These are phyloP conservation scores for Paspalum vaginatum DNA, from an alignment of 176 grass and related monocot genomes.

Conservation along the genomic window DNA sequence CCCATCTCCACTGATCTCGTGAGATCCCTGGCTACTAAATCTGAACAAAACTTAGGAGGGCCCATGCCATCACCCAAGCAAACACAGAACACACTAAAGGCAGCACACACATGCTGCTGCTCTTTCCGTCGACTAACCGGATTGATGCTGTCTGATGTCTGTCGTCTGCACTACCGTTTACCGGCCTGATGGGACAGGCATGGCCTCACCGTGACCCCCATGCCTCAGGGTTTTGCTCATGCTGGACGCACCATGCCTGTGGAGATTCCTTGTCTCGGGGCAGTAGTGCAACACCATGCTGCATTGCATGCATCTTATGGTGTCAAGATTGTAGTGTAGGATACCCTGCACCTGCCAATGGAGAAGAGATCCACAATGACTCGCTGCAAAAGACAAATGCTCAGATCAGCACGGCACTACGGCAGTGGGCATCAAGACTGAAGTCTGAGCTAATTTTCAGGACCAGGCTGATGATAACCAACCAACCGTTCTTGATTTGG, in stretches of 20 bases:
- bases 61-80: neutral
- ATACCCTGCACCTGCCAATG: neutral
- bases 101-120: neutral
- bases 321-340: neutral
- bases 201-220: slow-evolving; percentile 31
- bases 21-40: neutral
- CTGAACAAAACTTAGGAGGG: slow-evolving; percentile 20
- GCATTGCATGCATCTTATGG: neutral
- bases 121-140: slow-evolving; percentile 18
- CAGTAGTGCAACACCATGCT: neutral
- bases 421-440: neutral
- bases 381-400: neutral
- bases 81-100: neutral
- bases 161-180: slow-evolving; percentile 24
- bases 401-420: neutral
- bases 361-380: neutral
- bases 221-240: slow-evolving; percentile 28
- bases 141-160: slow-evolving; percentile 40
- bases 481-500: slow-evolving; percentile 26
- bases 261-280: neutral
- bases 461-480: slow-evolving; percentile 22
- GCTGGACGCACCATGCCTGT: slow-evolving; percentile 2
- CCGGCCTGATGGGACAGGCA: slow-evolving; percentile 24
- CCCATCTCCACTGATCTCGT: too few species aligned
- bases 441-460: slow-evolving; percentile 22